Conservation (phyloP, 1,139 yeast genomes). For the Candida pseudoviswanathii region DNA sequence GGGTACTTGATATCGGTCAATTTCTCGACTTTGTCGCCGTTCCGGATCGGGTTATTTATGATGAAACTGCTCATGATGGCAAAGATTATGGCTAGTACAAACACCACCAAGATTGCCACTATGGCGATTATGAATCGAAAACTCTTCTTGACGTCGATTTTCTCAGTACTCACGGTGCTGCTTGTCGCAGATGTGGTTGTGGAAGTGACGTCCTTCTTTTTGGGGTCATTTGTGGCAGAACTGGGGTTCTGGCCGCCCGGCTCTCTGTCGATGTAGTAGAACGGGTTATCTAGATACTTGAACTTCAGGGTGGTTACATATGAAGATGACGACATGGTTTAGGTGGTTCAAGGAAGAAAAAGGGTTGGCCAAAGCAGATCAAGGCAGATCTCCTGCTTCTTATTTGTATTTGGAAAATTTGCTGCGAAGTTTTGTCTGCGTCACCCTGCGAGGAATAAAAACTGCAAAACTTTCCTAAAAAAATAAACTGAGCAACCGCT, state of each 20-base stretch:
- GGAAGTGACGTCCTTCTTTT: no score
- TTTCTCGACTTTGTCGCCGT: conserved; percentile 13
- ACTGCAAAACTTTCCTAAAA: conserved; percentile 5
- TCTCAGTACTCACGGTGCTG: neutral
- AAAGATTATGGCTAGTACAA: conserved; percentile 11
- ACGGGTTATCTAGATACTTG: conserved; percentile 12
- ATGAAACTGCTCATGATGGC: conserved; percentile 10
- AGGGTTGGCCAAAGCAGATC: neutral
- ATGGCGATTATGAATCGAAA: conserved; percentile 8
- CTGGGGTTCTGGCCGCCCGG: neutral
- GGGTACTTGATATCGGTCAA: conserved; percentile 21
- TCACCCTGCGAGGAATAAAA: no score
- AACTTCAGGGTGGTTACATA: conserved; percentile 6
- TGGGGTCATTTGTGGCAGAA: no score
- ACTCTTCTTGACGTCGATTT: conserved; percentile 3
- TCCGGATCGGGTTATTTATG: conserved; percentile 12
- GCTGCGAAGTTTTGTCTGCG: conserved; percentile 1
- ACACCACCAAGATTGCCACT: conserved; percentile 4
- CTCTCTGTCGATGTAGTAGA: conserved; percentile 12
- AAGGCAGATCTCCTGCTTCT: neutral
- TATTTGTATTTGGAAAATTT: neutral
- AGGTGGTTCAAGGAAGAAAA: neutral
- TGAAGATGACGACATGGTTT: neutral
- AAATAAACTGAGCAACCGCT: neutral
- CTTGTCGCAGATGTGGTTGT: no score